These are phyloP conservation scores for Macrophomina phaseolina DNA, from an alignment of 2,329 filamentous ascomycete genomes.

Conservation along the genomic window DNA sequence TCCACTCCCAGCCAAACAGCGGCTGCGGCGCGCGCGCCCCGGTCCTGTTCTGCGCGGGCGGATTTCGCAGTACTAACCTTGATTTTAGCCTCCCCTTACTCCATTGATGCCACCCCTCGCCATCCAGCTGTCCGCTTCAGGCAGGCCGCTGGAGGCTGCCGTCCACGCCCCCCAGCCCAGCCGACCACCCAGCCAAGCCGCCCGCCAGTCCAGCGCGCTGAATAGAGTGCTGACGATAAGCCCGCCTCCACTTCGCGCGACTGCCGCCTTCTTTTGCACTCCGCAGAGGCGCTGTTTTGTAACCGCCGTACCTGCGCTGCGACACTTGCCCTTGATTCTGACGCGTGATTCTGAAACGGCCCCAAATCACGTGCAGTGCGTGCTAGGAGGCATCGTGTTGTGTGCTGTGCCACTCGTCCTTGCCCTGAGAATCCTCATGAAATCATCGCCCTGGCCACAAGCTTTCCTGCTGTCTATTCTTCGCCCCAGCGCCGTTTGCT, in stretches of 20 bases:
- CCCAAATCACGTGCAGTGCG: background rate
- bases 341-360: slow-evolving; percentile 19
- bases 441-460: background rate
- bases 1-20: background rate
- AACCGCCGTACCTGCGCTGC: slow-evolving; percentile 25
- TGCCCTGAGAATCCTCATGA: background rate
- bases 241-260: background rate
- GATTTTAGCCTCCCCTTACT: slow-evolving; percentile 24
- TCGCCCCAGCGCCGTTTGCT: background rate
- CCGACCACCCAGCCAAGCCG: background rate
- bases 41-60: slow-evolving; percentile 2
- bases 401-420: background rate
- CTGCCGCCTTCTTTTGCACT: background rate
- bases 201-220: background rate
- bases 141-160: slow-evolving; percentile 5
- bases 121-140: background rate
- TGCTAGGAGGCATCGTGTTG: background rate
- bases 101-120: background rate
- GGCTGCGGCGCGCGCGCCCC: background rate
- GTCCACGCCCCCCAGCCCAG: background rate
- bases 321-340: slow-evolving; percentile 6
- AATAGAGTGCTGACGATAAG: slow-evolving; percentile 19
- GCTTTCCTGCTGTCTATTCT: background rate
- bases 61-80: slow-evolving; percentile 14
- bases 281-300: background rate